phyloP scores from a whole-genome alignment of 441 rosid species.

The Bocquillonia castaneifolia region DNA sequence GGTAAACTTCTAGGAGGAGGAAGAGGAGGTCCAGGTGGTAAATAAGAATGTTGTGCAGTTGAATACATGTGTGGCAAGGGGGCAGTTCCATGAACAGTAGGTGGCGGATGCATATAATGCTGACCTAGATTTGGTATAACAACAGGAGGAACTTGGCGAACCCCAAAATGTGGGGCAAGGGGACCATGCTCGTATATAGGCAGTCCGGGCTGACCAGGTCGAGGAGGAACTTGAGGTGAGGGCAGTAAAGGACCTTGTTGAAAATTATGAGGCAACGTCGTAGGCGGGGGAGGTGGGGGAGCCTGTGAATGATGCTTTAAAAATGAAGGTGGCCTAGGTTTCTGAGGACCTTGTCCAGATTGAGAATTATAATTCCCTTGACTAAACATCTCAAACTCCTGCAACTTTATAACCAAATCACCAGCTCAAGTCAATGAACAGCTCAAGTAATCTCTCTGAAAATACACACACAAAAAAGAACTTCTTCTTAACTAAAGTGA shows the following conservation, averaged over 20 bases:
- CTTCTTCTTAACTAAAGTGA: neutral
- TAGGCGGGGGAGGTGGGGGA: conserved; percentile 25
- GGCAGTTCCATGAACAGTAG: conserved; percentile 26
- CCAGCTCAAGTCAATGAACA: neutral
- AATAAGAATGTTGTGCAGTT: conserved; percentile 29
- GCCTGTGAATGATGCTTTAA: conserved; percentile 27
- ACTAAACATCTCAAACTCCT: conserved; percentile 32
- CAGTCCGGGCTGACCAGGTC: conserved; percentile 29
- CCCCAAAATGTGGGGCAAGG: conserved; percentile 27
- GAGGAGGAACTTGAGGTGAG: conserved; percentile 20
- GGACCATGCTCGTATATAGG: conserved; percentile 33
- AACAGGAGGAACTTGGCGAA: conserved; percentile 30
- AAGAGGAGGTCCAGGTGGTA: conserved; percentile 27
- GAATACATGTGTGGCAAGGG: conserved; percentile 23
- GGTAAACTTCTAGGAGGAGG: conserved; percentile 34
- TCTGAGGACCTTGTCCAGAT: conserved; percentile 33
- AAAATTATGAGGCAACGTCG: conserved; percentile 21
- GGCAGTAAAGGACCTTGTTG: conserved; percentile 30
- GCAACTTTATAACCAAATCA: conserved; percentile 2
- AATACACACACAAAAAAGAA: no score
- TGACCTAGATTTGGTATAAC: conserved; percentile 31
- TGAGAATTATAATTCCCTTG: conserved; percentile 40
- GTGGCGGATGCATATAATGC: conserved; percentile 28
- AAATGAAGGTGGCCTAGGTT: conserved; percentile 33
- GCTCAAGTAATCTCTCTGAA: conserved; percentile 1